A percentile compares a stretch with the other conserved stretches of the same genome.
Conservation (phyloP, 2,329 filamentous ascomycete species). For the Thyridium curvatum region DNA sequence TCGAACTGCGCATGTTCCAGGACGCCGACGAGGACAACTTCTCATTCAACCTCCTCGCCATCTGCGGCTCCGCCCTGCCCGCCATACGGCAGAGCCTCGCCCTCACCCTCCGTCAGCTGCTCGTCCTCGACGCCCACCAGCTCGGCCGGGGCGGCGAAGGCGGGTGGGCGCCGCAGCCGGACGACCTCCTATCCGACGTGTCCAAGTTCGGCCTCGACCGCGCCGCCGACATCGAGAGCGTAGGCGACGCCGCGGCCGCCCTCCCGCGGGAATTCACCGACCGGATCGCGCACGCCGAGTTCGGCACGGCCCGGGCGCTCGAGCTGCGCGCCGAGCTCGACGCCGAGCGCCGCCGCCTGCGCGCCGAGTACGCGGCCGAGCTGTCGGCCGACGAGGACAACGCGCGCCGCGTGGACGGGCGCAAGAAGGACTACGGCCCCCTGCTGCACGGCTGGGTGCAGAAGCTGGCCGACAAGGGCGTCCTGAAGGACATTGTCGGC, state of each 20-base stretch:
- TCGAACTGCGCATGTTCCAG: slow-evolving; percentile 61
- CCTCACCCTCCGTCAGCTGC: slow-evolving; percentile 19
- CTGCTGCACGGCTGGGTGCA: slow-evolving; percentile 64
- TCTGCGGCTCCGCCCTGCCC: slow-evolving; percentile 61
- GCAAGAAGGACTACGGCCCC: slow-evolving; percentile 63
- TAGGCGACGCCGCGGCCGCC: slow-evolving; percentile 2
- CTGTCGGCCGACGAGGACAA: slow-evolving; percentile 39
- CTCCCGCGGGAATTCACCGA: slow-evolving; percentile 4
- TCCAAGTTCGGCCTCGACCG: slow-evolving; percentile 21
- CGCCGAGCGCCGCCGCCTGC: slow-evolving; percentile 32
- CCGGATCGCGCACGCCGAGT: slow-evolving; percentile 16
- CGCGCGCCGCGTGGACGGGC: slow-evolving; percentile 39
- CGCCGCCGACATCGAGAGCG: slow-evolving; percentile 14
- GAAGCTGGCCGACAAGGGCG: slow-evolving; percentile 60
- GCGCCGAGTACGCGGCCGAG: slow-evolving; percentile 43
- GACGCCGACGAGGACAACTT: slow-evolving; percentile 45
- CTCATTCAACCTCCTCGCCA: slow-evolving; percentile 71
- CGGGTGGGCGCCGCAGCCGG: slow-evolving; percentile 7
- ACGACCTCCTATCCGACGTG: slow-evolving; percentile 7
- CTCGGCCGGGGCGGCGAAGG: slow-evolving; percentile 14
- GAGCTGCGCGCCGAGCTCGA: slow-evolving; percentile 30
- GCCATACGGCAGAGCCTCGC: slow-evolving; percentile 41
- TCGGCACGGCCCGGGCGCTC: slow-evolving; percentile 3
- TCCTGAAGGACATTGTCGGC: slow-evolving; percentile 35
- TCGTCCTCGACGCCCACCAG: background rate